Evolutionary conservation across 202 grass and related monocot species (phyloP).

Genomic region (Hordeum pubiflorum): DNA sequence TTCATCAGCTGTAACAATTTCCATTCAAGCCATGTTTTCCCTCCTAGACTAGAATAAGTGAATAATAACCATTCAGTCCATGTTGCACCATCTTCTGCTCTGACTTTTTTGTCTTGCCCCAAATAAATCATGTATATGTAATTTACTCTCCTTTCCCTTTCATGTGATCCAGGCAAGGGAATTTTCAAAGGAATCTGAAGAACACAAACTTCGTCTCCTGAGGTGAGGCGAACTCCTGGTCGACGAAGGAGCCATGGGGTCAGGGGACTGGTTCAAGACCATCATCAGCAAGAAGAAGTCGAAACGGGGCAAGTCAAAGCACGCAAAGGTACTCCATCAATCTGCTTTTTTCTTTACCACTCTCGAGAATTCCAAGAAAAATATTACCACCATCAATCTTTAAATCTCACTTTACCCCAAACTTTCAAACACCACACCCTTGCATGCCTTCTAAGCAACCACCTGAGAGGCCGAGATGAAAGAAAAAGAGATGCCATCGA

Average conservation of each 20-base stretch:
- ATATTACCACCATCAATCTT: not conserved
- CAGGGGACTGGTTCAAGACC: slow-evolving; percentile 84
- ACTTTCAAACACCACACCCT: not conserved
- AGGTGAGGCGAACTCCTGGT: not conserved
- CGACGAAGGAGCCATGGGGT: slow-evolving; percentile 56
- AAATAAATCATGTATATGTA: not conserved
- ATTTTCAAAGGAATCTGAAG: not conserved
- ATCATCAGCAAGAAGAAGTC: slow-evolving; percentile 83
- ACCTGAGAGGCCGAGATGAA: slow-evolving; percentile 26
- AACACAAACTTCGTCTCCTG: slow-evolving; percentile 18
- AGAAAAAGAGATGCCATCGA: slow-evolving; percentile 20
- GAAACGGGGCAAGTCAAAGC: slow-evolving; percentile 57
- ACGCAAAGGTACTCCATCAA: slow-evolving; percentile 37
- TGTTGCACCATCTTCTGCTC: slow-evolving; percentile 8
- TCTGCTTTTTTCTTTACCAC: not conserved
- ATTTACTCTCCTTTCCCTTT: not conserved
- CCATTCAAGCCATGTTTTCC: not conserved
- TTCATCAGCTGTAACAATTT: not conserved
- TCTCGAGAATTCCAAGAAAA: not conserved
- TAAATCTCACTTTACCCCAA: not conserved
- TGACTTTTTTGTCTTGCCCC: not conserved
- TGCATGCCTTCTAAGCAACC: slow-evolving; percentile 51
- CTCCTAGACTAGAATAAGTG: no score
- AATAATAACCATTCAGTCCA: not conserved
- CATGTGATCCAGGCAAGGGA: slow-evolving; percentile 24